Evolutionary conservation across 2,329 filamentous ascomycete species (phyloP).

Genomic region (Fusarium odoratissimum): DNA sequence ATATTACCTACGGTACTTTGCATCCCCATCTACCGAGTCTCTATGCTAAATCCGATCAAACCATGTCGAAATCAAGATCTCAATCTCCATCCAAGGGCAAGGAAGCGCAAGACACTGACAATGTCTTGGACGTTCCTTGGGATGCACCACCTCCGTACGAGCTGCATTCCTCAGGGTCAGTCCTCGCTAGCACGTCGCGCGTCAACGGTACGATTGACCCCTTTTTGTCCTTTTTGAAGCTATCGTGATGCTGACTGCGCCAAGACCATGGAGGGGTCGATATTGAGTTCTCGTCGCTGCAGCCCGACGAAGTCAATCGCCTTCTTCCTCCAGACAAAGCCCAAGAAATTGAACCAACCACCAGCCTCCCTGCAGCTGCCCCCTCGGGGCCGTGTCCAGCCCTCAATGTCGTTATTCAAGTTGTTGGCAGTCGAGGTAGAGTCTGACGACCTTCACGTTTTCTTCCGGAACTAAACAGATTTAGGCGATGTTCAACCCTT

Average conservation of each 20-base stretch:
- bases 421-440: conserved; percentile 25
- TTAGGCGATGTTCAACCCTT: conserved; percentile 30
- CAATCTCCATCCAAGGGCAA: not conserved
- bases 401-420: conserved; percentile 26
- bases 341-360: not conserved
- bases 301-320: not conserved
- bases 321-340: not conserved
- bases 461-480: not conserved
- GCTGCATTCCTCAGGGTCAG: not conserved
- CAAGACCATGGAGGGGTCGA: not conserved
- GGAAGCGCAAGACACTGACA: rapidly evolving
- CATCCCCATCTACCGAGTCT: not conserved
- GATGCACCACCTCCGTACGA: not conserved
- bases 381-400: not conserved
- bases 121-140: not conserved
- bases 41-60: rapidly evolving
- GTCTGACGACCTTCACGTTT: rapidly evolving
- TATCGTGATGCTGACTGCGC: not conserved
- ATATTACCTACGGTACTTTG: not conserved
- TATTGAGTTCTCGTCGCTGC: not conserved
- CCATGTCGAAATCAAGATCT: not conserved
- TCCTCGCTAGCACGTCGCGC: not conserved
- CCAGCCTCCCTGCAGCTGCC: not conserved
- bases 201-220: not conserved
- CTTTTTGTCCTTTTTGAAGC: not conserved